phyloP scores from a whole-genome alignment of 2,329 filamentous ascomycete species.

The Alternaria solani region DNA sequence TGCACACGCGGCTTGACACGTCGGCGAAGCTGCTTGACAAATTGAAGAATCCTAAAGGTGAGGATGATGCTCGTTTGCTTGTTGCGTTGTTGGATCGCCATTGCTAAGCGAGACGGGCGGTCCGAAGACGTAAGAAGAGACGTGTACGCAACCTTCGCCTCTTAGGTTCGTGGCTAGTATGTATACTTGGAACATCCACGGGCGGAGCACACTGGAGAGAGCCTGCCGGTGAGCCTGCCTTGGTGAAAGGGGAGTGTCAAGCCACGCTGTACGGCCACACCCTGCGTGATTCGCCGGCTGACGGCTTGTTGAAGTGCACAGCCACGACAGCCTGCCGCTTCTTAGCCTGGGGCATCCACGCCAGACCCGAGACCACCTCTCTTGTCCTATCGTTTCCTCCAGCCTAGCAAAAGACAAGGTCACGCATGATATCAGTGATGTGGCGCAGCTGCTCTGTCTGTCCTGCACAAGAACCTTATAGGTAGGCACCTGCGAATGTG shows the following conservation, averaged over 20 bases:
- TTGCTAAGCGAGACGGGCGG: slow-evolving; percentile 31
- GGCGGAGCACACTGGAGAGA: slow-evolving; percentile 38
- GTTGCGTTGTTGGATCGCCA: slow-evolving; percentile 41
- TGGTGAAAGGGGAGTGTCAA: slow-evolving; percentile 24
- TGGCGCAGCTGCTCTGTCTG: slow-evolving; percentile 34
- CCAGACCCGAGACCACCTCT: slow-evolving; percentile 19
- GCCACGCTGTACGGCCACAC: slow-evolving; percentile 26
- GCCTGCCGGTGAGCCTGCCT: slow-evolving; percentile 34
- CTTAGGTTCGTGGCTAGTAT: slow-evolving; percentile 17
- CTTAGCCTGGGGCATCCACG: slow-evolving; percentile 17
- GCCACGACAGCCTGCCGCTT: slow-evolving; percentile 14
- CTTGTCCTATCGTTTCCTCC: slow-evolving; percentile 29
- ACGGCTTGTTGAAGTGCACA: slow-evolving; percentile 18
- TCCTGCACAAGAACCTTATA: slow-evolving; percentile 20
- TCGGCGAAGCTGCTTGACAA: slow-evolving; percentile 50
- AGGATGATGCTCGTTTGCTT: slow-evolving; percentile 45
- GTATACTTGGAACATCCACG: slow-evolving; percentile 33
- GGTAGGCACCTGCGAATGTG: slow-evolving; percentile 23
- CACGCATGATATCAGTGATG: slow-evolving; percentile 23
- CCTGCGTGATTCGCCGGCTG: slow-evolving; percentile 26
- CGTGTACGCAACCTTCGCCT: slow-evolving; percentile 25
- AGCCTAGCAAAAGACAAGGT: slow-evolving; percentile 19
- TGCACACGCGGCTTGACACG: slow-evolving; percentile 45
- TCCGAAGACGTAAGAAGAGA: slow-evolving; percentile 34
- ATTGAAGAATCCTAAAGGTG: slow-evolving; percentile 49